Evolutionary conservation across 2,329 filamentous ascomycete species (phyloP).

Genomic region (Fusarium nelsonii): DNA sequence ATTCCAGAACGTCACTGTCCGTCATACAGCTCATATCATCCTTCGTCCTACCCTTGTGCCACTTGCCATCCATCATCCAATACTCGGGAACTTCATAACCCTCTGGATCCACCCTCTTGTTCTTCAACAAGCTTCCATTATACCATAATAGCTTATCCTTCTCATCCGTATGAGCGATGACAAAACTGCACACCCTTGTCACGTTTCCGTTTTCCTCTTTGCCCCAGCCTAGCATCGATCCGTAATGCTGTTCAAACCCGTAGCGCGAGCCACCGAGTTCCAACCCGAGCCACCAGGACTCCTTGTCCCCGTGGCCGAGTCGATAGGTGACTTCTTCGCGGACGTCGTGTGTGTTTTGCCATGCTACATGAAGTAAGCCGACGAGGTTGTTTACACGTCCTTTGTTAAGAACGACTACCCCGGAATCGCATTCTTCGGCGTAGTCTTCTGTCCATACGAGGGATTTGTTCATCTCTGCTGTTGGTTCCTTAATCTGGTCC

Average conservation of each 20-base stretch:
- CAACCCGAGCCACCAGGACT: constrained; percentile 59
- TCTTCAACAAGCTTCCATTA: constrained; percentile 58
- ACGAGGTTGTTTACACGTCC: constrained; percentile 50
- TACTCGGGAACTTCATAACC: constrained; percentile 52
- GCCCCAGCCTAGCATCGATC: constrained; percentile 54
- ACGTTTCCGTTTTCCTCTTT: background rate
- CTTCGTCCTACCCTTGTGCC: constrained; percentile 51
- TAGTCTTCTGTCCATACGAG: constrained; percentile 55
- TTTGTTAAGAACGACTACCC: constrained; percentile 58
- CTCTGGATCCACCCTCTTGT: constrained; percentile 49
- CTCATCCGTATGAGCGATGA: constrained; percentile 57
- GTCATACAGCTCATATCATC: constrained; percentile 56
- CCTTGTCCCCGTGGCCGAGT: constrained; percentile 59
- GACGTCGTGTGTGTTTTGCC: constrained; percentile 58
- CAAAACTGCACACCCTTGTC: constrained; percentile 53
- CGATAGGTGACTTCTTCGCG: constrained; percentile 56
- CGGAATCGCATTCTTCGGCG: constrained; percentile 57
- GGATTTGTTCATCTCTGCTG: constrained; percentile 50
- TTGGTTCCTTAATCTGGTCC: constrained; percentile 52
- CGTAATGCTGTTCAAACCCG: constrained; percentile 57
- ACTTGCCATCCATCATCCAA: constrained; percentile 56
- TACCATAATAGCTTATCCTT: constrained; percentile 55
- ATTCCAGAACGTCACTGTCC: constrained; percentile 1
- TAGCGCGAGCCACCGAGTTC: constrained; percentile 56
- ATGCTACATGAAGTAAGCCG: constrained; percentile 56